A percentile compares a stretch with the other conserved stretches of the same genome.
Conservation (phyloP, 257 asterid genomes). For the Solanum ossicruentum region DNA sequence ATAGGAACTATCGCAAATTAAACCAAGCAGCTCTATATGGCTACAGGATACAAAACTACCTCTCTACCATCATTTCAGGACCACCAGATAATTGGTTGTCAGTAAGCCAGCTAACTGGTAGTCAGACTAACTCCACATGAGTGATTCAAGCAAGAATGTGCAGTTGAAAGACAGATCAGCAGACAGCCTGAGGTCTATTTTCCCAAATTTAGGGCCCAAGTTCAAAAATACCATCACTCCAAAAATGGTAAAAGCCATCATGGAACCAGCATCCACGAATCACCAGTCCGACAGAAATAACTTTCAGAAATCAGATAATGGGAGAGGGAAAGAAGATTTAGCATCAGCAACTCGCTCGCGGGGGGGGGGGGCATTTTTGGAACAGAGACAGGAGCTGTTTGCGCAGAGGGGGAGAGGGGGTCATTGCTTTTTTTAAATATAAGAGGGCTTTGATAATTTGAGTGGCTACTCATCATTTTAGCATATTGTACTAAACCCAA, state of each 20-base stretch:
- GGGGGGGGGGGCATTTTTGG: not conserved
- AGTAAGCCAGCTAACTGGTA: not conserved
- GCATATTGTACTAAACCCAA: not conserved
- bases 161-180: not conserved
- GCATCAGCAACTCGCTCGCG: not conserved
- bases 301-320: not conserved
- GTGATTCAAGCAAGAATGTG: not conserved
- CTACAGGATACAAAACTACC: not conserved
- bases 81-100: not conserved
- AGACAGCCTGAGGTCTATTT: not conserved
- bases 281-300: not conserved
- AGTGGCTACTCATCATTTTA: not conserved
- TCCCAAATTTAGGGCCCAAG: not conserved
- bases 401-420: too few relatives aligned
- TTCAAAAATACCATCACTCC: not conserved
- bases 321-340: not conserved
- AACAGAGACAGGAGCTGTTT: not conserved
- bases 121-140: not conserved
- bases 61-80: not conserved
- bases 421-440: not conserved
- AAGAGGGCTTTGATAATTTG: not conserved
- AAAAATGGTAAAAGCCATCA: not conserved
- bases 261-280: not conserved
- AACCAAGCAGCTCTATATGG: not conserved
- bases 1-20: not conserved